phyloP scores from a whole-genome alignment of 2,329 filamentous ascomycete species.

The Albophoma yamanashiensis region DNA sequence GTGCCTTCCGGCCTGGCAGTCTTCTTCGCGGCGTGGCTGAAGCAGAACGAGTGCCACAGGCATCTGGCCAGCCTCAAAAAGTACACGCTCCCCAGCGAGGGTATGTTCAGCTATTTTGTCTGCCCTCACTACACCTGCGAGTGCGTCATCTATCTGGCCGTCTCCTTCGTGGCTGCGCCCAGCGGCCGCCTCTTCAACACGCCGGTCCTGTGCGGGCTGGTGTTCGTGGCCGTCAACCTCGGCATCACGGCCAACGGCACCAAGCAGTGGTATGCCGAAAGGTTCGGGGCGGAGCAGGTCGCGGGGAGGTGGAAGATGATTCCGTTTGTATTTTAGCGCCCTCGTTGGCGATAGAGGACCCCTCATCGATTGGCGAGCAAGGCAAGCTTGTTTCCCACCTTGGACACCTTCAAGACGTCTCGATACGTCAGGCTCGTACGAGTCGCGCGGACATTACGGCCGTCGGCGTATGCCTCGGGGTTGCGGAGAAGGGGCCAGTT shows the following conservation, averaged over 20 bases:
- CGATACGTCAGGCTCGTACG: constrained; percentile 71
- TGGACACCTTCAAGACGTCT: constrained; percentile 76
- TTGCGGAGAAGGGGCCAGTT: constrained; percentile 62
- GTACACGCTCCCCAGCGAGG: constrained; percentile 69
- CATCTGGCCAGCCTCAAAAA: constrained; percentile 63
- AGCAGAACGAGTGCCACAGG: constrained; percentile 66
- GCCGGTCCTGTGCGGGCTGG: constrained; percentile 57
- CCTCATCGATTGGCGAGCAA: constrained; percentile 30
- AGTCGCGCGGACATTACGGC: constrained; percentile 44
- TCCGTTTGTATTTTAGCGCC: constrained; percentile 48
- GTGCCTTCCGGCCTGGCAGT: constrained; percentile 40
- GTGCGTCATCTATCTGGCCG: constrained; percentile 69
- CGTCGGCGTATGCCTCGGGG: constrained; percentile 31
- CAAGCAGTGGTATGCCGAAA: constrained; percentile 65
- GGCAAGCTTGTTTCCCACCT: constrained; percentile 57
- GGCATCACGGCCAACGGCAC: constrained; percentile 72
- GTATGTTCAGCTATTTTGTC: constrained; percentile 60
- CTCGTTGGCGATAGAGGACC: constrained; percentile 6
- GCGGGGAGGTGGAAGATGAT: constrained; percentile 64
- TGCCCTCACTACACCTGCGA: constrained; percentile 92
- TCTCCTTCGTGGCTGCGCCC: constrained; percentile 67
- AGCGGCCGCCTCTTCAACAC: constrained; percentile 53
- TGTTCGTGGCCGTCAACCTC: constrained; percentile 71
- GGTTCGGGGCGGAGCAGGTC: constrained; percentile 60
- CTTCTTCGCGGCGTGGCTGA: constrained; percentile 58